Evolutionary conservation across 495 filamentous ascomycete genomes (phyloP), one percentile per base, ranked within the genome.

Genomic region (Echria macrotheca): DNA sequence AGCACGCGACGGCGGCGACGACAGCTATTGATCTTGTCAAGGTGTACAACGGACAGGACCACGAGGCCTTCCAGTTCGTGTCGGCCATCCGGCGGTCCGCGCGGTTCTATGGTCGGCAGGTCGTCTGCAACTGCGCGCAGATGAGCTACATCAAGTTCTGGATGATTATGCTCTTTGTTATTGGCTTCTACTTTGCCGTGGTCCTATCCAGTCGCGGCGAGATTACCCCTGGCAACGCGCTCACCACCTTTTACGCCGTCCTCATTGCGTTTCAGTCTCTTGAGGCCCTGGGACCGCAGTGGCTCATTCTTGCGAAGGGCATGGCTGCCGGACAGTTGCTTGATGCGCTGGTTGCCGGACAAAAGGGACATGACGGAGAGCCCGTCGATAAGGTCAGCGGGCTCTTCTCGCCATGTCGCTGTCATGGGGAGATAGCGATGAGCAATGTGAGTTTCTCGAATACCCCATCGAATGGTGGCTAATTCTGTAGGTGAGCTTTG

Each of bases 131-230:
- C 56, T 82, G 86, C 4, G 54, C 78, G 1, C 89, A 95, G 58
- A 78, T 86, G 47, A 80, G 83, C 1, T 76, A 86, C 37, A 74
- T 86, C 35, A 82, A 84, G 35, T 74, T 95, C 54, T 78, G 87
- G 68, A 83, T 82, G 26, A 77, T 89, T 12, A 73, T 74, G 2
- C 84, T 97, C 68, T 96, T 97, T 47, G 85, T 95, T 1, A 80
- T 89, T 55, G 91, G 91, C 0, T 96, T 98, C 56, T 96, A 87
- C 80, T 95, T 89, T 62, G 91, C 90, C 0, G 79, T 82, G 42
- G 65, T 75, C 1, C 71, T 95, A 5, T 80, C 89, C 15, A 66
- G 66, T 9, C 60, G 67, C 6, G 66, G 68, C 5, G 28, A 80
- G 31, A 74, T 74, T 11, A 56, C 45, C 1, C 69, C 88, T 0